Base-by-base conservation (phyloP, 2,329 filamentous ascomycete species). In the Colletotrichum karsti region DNA sequence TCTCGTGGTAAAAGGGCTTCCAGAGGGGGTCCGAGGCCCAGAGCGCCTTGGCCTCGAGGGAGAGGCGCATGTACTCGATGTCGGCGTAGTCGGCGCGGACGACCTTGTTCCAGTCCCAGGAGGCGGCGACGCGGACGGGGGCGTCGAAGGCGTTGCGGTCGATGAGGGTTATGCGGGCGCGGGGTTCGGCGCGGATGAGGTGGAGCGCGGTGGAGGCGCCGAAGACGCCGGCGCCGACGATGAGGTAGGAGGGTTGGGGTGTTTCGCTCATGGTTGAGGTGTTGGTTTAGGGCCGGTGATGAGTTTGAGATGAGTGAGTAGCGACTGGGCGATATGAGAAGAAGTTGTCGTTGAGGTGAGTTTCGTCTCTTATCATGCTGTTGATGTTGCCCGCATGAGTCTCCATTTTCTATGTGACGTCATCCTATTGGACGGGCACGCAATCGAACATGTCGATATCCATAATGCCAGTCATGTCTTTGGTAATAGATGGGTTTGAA, bases 181-280 rank as follows among this genome's bases (percentile, higher is more conserved):
- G 42, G 37, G 69, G 69, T 42, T 63, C 46, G 20, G 63, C 54
- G 7, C 67, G 63, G 57, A 81, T 76, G 41, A 86, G 78, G 63
- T 87, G 81, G 69, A 85, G 84, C 2, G 85, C 85, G 0, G 84
- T 85, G 24, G 80, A 83, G 28, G 80, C 80, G 50, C 85, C 85
- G 66, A 87, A 87, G 28, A 84, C 82, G 39, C 85, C 85, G 4
- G 80, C 83, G 28, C 85, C 85, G 46, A 87, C 72, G 56, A 87
- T 85, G 48, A 87, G 75, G 53, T 70, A 73, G 7, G 70, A 71
- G 4, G 18, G 18, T 22, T 24, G 7, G 3, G 22, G 9, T 1
- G 37, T 0, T 22, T 63, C 44, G 5, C 15, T 4, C 67, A 62
- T 67, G 20, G 5, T 59, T 18, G 18, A 15, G 18, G 13, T 9